Percentiles rank a stretch among this genome's conserved stretches.
Conservation (phyloP, 2,329 filamentous ascomycete genomes). For the Rutstroemia sp. region DNA sequence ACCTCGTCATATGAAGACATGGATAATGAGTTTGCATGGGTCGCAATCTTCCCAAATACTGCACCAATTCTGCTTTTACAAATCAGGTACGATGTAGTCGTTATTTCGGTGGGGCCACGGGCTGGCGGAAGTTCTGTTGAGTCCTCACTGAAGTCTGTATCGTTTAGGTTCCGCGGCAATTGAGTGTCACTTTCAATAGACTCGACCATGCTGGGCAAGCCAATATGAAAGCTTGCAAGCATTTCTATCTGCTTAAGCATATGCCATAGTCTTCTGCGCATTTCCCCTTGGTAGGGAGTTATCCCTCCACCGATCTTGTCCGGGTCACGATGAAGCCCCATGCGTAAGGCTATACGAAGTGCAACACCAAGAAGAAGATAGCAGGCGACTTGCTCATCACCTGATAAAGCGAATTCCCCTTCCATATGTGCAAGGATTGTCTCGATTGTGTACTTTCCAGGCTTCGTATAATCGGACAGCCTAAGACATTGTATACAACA, state of each 20-base stretch:
- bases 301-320: constrained; percentile 39
- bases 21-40: constrained; percentile 40
- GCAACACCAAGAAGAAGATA: constrained; percentile 45
- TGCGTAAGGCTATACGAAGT: constrained; percentile 49
- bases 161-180: constrained; percentile 67
- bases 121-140: constrained; percentile 59
- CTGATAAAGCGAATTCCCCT: constrained; percentile 45
- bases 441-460: constrained; percentile 41
- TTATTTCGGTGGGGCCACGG: constrained; percentile 48
- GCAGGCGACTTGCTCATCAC: constrained; percentile 44
- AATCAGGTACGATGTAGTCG: constrained; percentile 46
- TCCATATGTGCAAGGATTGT: constrained; percentile 47
- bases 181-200: constrained; percentile 66
- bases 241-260: constrained; percentile 64
- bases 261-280: constrained; percentile 56
- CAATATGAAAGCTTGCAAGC: constrained; percentile 64
- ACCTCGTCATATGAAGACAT: constrained; percentile 43
- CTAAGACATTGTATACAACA: constrained; percentile 46
- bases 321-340: constrained; percentile 49
- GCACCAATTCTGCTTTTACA: constrained; percentile 41
- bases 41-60: constrained; percentile 43
- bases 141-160: constrained; percentile 65
- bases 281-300: constrained; percentile 47
- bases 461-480: constrained; percentile 43
- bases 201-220: constrained; percentile 55